Base-by-base conservation (phyloP, 805 yeast genomes). In the Saturnispora mendoncae region DNA sequence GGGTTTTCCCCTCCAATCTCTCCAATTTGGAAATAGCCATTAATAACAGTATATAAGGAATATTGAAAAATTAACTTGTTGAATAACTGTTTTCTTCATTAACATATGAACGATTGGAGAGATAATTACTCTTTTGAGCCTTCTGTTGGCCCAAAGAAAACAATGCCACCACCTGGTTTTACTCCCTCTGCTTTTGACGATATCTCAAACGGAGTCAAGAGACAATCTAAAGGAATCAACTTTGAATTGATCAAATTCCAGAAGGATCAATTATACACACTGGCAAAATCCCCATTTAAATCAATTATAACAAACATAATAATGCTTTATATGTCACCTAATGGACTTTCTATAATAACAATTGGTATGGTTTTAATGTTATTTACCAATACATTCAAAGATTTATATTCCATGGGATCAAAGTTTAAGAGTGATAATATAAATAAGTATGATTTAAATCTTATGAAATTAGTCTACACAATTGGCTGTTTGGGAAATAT, bases 251-350 rank as follows among this genome's bases (percentile, higher is more conserved):
- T 68, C 62, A 30, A 62, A 61, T 31, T 58, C 72, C 43, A 72
- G 67, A 51, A 57, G 65, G 73, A 79, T 53, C 83, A 82, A 53
- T 88, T 94, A 0, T 86, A 96, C 95, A 92, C 84, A 44, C 56
- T 84, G 29, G 94, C 96, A 2, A 61, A 74, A 13, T 76, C 78
- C 1, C 96, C 97, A 0, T 84, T 86, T 2, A 90, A 87, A 56
- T 55, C 48, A 23, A 71, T 92, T n/a, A 95, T 97, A 6, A 83
- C 86, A 94, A 92, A 85, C 54, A 60, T 84, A 38, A 65, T 85
- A 36, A 85, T 90, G 95, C 78, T 86, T 46, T 92, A 85, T 59
- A 84, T 90, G 85, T 78, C 95, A 0, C 97, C 97, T 25, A 81
- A 82, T 53, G 75, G 94, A 3, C 65, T 92, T 21, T 97, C 92